Percentiles rank a stretch among this genome's conserved stretches.
Conservation (phyloP, 139 green algal genomes). For the Ettlia oleoabundans region DNA sequence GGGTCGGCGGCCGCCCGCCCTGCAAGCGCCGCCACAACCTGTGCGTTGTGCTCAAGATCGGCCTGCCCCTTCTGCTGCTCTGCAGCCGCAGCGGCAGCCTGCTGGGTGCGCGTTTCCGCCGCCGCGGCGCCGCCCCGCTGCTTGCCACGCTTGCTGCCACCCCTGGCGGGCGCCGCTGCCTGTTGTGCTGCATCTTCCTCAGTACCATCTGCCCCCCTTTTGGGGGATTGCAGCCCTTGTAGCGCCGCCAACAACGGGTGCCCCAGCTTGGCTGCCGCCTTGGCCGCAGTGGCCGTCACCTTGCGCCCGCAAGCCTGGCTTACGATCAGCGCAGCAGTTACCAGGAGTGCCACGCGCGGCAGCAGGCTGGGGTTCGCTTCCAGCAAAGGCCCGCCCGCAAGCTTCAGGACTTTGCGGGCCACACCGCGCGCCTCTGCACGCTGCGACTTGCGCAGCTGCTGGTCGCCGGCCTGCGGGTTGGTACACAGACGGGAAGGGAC, state of each 20-base stretch:
- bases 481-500: neutral
- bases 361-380: neutral
- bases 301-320: slow-evolving; percentile 11
- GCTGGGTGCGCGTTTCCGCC: neutral
- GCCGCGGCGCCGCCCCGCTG: neutral
- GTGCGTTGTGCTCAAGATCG: slow-evolving; percentile 14
- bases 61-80: neutral
- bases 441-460: neutral
- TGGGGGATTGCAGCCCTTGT: neutral
- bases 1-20: neutral
- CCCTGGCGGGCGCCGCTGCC: neutral
- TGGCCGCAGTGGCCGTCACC: slow-evolving; percentile 6
- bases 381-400: slow-evolving; percentile 27
- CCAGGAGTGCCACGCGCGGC: neutral
- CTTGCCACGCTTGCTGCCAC: slow-evolving; percentile 8
- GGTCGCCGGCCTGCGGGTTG: neutral
- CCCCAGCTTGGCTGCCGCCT: slow-evolving; percentile 7
- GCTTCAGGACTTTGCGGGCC: slow-evolving; percentile 27
- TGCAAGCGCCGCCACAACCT: slow-evolving; percentile 18
- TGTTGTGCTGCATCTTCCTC: neutral
- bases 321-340: slow-evolving; percentile 19
- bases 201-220: neutral
- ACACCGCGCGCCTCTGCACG: slow-evolving; percentile 33
- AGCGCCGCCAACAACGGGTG: slow-evolving; percentile 19
- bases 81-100: neutral